Conservation (phyloP, 164 flowering plant genomes). For the Stephania yunnanensis region DNA sequence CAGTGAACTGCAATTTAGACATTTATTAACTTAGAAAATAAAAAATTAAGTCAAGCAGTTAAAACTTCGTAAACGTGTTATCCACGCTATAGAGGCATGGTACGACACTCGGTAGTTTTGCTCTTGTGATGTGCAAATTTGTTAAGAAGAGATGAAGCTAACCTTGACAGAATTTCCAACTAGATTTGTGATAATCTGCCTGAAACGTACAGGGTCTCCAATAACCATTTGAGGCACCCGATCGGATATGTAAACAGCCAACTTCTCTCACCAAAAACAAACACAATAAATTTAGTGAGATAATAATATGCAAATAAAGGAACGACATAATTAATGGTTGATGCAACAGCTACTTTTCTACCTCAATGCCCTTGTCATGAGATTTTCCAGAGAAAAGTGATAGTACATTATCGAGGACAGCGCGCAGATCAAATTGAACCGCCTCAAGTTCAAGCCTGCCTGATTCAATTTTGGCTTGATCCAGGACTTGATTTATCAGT, state of each 20-base stretch:
- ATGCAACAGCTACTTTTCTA: conserved; percentile 19
- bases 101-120: background rate
- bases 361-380: conserved; percentile 77
- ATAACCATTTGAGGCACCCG: conserved; percentile 64
- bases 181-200: conserved; percentile 88
- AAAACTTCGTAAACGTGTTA: background rate
- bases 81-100: background rate
- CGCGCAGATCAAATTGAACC: conserved; percentile 72
- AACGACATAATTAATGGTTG: background rate
- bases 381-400: conserved; percentile 68
- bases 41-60: background rate
- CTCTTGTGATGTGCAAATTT: background rate
- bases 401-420: conserved; percentile 61
- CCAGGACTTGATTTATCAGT: conserved; percentile 86
- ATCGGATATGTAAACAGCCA: conserved; percentile 79
- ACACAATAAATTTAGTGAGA: conserved; percentile 6
- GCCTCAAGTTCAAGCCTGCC: conserved; percentile 87
- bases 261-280: conserved; percentile 34
- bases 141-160: conserved; percentile 13
- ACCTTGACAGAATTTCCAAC: conserved; percentile 96
- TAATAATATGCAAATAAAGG: background rate
- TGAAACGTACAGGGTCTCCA: conserved; percentile 84
- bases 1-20: conserved; percentile 46
- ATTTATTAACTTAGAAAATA: conserved; percentile 7
- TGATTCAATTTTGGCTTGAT: conserved; percentile 97